These are phyloP conservation scores for Chlorella sp. DNA, from an alignment of 139 green algal genomes.

Conservation along the genomic window DNA sequence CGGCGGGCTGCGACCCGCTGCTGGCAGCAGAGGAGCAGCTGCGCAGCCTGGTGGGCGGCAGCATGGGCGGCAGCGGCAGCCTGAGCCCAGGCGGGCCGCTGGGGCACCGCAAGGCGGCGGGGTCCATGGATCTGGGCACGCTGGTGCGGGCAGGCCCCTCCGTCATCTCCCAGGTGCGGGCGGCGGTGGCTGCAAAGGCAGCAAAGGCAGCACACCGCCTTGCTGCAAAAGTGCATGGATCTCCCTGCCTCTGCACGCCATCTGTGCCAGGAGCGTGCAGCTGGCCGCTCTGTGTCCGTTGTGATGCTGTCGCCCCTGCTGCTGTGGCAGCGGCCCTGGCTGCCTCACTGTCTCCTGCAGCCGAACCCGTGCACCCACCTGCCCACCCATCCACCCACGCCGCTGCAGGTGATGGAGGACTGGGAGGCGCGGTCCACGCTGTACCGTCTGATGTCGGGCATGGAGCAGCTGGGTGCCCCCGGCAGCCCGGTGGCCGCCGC, in stretches of 20 bases:
- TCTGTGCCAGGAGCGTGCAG: no score
- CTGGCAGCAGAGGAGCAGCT: not conserved
- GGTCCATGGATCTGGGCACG: slow-evolving; percentile 2
- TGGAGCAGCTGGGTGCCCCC: not conserved
- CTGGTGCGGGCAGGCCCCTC: slow-evolving; percentile 24
- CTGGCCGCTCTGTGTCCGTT: no score
- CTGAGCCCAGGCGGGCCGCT: not conserved
- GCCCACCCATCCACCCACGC: not conserved
- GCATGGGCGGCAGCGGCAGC: not conserved
- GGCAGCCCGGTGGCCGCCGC: slow-evolving; percentile 12
- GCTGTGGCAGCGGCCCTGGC: no score
- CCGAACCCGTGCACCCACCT: not conserved
- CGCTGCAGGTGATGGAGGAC: slow-evolving; percentile 30
- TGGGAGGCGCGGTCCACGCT: slow-evolving; percentile 13
- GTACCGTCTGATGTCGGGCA: slow-evolving; percentile 28
- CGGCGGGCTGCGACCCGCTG: not conserved
- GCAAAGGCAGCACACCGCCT: no score
- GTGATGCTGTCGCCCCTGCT: no score
- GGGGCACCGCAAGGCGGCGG: slow-evolving; percentile 23
- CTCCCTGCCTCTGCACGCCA: no score
- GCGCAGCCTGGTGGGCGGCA: not conserved
- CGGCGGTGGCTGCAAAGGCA: not conserved
- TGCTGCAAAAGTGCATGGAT: no score
- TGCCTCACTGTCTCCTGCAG: not conserved
- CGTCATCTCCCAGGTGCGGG: slow-evolving; percentile 18